Percentiles rank a stretch among this genome's conserved stretches.
phyloP scores from a whole-genome alignment of 495 filamentous ascomycete species.

The Neurospora sp. region DNA sequence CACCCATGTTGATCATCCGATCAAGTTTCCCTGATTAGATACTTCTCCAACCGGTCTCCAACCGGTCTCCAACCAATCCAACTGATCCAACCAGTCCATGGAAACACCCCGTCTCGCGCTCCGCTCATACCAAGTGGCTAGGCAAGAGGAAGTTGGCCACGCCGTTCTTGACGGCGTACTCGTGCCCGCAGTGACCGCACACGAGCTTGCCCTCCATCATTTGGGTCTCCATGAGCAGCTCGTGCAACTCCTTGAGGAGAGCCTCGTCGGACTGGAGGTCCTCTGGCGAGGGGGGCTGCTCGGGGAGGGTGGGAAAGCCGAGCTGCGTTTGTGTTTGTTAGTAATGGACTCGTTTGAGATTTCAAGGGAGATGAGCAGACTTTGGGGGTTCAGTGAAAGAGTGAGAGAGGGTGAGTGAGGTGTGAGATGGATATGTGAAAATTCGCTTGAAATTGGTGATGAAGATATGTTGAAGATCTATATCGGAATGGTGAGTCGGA shows the following conservation, averaged over 20 bases:
- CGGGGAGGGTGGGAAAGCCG: conserved; percentile 69
- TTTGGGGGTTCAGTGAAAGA: background rate
- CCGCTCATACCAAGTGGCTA: conserved; percentile 66
- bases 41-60: background rate
- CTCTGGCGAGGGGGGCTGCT: conserved; percentile 47
- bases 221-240: conserved; percentile 78
- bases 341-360: background rate
- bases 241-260: conserved; percentile 66
- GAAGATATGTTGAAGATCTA: background rate
- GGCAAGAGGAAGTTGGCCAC: conserved; percentile 95
- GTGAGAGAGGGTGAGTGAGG: background rate
- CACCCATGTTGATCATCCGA: background rate
- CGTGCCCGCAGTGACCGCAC: conserved; percentile 84
- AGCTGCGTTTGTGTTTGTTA: conserved; percentile 41
- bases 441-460: background rate
- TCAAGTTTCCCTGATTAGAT: background rate
- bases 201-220: conserved; percentile 78
- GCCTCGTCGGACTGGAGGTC: conserved; percentile 53
- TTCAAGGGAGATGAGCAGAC: background rate
- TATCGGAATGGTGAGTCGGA: background rate
- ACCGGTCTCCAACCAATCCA: background rate
- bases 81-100: background rate
- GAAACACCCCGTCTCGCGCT: background rate
- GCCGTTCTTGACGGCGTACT: conserved; percentile 87
- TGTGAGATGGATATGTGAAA: conserved; percentile 1